Percentiles rank a stretch among this genome's conserved stretches.
These are phyloP conservation scores for Paramyrothecium roridum DNA, from an alignment of 2,329 filamentous ascomycete genomes.

Conservation along the genomic window DNA sequence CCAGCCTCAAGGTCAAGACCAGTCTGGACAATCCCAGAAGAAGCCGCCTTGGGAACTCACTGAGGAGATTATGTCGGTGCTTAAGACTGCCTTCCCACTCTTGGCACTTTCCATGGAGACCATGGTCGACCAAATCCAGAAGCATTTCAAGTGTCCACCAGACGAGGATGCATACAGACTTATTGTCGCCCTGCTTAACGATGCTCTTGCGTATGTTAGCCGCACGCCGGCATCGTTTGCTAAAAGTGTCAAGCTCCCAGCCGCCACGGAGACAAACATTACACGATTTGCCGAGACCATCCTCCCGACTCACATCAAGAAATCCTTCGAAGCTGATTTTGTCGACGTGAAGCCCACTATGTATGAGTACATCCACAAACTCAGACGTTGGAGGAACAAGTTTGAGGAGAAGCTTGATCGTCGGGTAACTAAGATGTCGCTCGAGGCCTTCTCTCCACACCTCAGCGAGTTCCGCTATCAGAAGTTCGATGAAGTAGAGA, in stretches of 20 bases:
- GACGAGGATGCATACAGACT: slow-evolving; percentile 97
- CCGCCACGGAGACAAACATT: slow-evolving; percentile 92
- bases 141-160: slow-evolving; percentile 97
- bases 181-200: slow-evolving; percentile 95
- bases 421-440: slow-evolving; percentile 65
- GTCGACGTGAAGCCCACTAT: slow-evolving; percentile 93
- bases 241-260: slow-evolving; percentile 84
- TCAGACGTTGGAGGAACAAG: slow-evolving; percentile 93
- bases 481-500: slow-evolving; percentile 97
- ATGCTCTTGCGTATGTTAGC: slow-evolving; percentile 88
- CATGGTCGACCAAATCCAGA: slow-evolving; percentile 98
- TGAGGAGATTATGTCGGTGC: slow-evolving; percentile 89
- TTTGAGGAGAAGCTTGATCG: slow-evolving; percentile 97
- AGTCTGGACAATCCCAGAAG: slow-evolving; percentile 40
- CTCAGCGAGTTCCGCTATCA: slow-evolving; percentile 96
- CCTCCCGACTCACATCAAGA: slow-evolving; percentile 88
- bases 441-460: slow-evolving; percentile 86
- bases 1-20: slow-evolving; percentile 16
- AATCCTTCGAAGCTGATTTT: slow-evolving; percentile 97
- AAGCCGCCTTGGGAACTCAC: slow-evolving; percentile 95
- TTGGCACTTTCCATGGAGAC: slow-evolving; percentile 98
- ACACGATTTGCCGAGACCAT: slow-evolving; percentile 96
- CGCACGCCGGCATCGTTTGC: slow-evolving; percentile 84
- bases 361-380: slow-evolving; percentile 97
- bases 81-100: slow-evolving; percentile 96